Evolutionary conservation across 257 asterid genomes (phyloP).

Genomic region (Forsythia viridissima): DNA sequence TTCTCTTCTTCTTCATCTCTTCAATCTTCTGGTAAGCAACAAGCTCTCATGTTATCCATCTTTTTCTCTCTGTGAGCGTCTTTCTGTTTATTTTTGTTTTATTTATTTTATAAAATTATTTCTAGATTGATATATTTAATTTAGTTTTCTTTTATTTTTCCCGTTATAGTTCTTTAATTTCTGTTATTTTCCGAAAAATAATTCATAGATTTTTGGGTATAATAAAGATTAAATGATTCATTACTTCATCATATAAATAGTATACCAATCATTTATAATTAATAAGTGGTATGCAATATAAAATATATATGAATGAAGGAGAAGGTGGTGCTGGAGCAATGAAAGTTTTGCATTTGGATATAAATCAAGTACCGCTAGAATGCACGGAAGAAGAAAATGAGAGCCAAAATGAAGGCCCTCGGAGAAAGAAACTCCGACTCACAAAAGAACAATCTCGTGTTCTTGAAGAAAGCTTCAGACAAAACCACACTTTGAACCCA

Average conservation of each 20-base stretch:
- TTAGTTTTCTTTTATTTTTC: not conserved
- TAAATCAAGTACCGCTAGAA: constrained; percentile 57
- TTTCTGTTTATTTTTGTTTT: no score
- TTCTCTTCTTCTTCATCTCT: constrained; percentile 53
- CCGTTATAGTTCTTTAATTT: not conserved
- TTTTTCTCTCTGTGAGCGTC: no score
- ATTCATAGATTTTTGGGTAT: not conserved
- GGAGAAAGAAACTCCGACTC: constrained; percentile 72
- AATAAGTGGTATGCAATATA: no score
- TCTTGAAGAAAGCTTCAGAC: constrained; percentile 77
- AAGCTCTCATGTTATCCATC: not conserved
- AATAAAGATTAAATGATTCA: no score
- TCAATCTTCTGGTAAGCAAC: constrained; percentile 53
- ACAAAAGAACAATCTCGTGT: constrained; percentile 70
- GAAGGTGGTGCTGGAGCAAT: constrained; percentile 35
- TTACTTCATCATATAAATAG: no score
- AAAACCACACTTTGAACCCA: constrained; percentile 68
- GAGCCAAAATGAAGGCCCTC: constrained; percentile 48
- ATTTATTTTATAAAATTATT: no score
- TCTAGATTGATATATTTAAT: no score
- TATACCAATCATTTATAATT: no score
- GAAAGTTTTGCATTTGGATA: constrained; percentile 45
- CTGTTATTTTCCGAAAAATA: not conserved
- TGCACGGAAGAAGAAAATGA: constrained; percentile 56
- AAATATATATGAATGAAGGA: constrained; percentile 20